Evolutionary conservation across 2,329 filamentous ascomycete genomes (phyloP).

Genomic region (Alternaria sp.): DNA sequence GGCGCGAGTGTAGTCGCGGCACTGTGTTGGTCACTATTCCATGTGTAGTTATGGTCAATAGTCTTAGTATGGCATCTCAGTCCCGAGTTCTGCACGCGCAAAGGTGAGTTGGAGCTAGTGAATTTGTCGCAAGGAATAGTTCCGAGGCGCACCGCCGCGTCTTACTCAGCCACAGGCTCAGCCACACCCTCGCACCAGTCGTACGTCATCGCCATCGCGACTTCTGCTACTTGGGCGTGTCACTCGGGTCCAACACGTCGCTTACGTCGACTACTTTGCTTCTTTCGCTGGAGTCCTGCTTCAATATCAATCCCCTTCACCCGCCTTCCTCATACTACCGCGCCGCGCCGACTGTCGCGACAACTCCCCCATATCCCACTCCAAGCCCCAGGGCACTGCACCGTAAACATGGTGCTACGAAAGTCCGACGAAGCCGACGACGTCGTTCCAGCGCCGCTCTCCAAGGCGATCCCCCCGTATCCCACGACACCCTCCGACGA

Average conservation of each 20-base stretch:
- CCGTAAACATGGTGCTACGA: constrained; percentile 53
- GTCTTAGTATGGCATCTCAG: not conserved
- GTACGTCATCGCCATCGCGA: constrained; percentile 20
- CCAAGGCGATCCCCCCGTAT: constrained; percentile 53
- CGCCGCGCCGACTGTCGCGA: not conserved
- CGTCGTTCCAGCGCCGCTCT: constrained; percentile 51
- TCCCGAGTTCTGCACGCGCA: not conserved
- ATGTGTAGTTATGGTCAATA: constrained; percentile 4
- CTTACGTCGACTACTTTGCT: not conserved
- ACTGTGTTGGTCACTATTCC: constrained; percentile 8
- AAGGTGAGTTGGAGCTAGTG: constrained; percentile 8
- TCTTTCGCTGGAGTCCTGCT: not conserved
- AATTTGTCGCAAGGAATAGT: constrained; percentile 10
- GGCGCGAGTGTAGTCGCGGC: constrained; percentile 18
- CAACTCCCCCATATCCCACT: not conserved
- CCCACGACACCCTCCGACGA: constrained; percentile 51
- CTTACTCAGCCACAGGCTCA: constrained; percentile 1
- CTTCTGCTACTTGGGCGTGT: constrained; percentile 6
- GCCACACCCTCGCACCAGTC: not conserved
- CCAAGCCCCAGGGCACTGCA: constrained; percentile 1
- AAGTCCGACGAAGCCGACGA: constrained; percentile 47
- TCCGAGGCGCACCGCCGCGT: not conserved
- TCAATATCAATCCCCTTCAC: not conserved
- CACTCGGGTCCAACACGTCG: constrained; percentile 1
- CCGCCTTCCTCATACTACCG: not conserved